Evolutionary conservation across 2,329 filamentous ascomycete genomes (phyloP).

Genomic region (Catunica adiposa): DNA sequence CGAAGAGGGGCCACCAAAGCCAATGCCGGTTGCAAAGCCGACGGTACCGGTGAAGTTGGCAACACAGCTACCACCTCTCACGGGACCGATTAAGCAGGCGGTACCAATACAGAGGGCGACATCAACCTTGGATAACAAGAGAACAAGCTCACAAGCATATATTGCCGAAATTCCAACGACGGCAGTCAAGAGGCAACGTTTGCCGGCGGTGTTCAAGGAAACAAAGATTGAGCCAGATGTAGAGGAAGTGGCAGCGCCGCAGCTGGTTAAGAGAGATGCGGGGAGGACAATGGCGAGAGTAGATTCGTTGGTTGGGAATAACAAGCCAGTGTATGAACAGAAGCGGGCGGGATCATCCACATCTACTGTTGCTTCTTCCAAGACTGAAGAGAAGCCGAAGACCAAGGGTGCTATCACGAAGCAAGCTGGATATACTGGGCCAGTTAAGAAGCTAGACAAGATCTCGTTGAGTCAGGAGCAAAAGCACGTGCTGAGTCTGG

Average conservation of each 20-base stretch:
- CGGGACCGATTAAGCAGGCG: background rate
- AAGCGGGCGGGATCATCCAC: background rate
- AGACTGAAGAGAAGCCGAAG: background rate
- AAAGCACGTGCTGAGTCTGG: slow-evolving; percentile 63
- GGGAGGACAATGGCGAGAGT: slow-evolving; percentile 1
- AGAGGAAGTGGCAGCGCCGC: background rate
- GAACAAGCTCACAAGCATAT: background rate
- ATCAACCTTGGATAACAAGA: background rate
- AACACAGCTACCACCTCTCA: slow-evolving; percentile 4
- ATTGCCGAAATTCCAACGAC: slow-evolving; percentile 1
- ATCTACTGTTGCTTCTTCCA: background rate
- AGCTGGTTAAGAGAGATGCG: background rate
- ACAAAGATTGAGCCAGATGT: background rate
- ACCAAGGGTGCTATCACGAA: background rate
- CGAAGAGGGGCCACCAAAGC: slow-evolving; percentile 5
- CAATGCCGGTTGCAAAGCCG: slow-evolving; percentile 6
- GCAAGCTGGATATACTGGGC: background rate
- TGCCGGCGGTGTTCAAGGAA: background rate
- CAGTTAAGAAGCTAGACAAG: background rate
- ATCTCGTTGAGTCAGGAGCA: slow-evolving; percentile 76
- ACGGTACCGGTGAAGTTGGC: slow-evolving; percentile 3
- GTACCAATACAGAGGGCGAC: background rate
- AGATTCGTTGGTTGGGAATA: slow-evolving; percentile 2
- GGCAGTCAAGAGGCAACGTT: slow-evolving; percentile 10
- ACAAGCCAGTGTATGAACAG: background rate